A percentile compares a stretch with the other conserved stretches of the same genome.
phyloP scores from a whole-genome alignment of 106 monocot genomes.

The Triglochin maritima region DNA sequence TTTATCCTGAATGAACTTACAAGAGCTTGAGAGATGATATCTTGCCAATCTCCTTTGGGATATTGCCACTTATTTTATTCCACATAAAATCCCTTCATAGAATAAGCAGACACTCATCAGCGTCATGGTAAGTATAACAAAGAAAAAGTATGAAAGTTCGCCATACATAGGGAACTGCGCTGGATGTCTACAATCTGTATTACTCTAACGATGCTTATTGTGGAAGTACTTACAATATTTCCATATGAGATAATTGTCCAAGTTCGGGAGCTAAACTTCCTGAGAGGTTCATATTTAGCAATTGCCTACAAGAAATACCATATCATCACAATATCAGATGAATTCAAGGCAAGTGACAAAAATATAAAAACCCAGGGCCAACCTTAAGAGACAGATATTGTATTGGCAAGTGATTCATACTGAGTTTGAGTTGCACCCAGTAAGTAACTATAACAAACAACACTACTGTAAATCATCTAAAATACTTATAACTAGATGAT shows the following conservation, averaged over 20 bases:
- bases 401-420: too few species aligned
- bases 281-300: conserved; percentile 70
- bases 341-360: too few species aligned
- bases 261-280: conserved; percentile 83
- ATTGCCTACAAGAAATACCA: conserved; percentile 33
- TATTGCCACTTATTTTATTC: conserved; percentile 74
- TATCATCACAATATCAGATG: too few species aligned
- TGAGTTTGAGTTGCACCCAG: too few species aligned
- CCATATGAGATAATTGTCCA: conserved; percentile 57
- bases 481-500: too few species aligned
- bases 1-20: conserved; percentile 44
- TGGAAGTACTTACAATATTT: conserved; percentile 63
- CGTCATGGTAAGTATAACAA: not conserved
- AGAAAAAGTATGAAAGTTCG: not conserved
- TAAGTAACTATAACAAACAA: too few species aligned
- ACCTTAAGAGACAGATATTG: too few species aligned
- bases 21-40: conserved; percentile 67
- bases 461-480: too few species aligned
- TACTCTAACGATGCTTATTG: not conserved
- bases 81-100: conserved; percentile 96
- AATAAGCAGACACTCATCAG: not conserved
- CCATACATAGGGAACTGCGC: not conserved
- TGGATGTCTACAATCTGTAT: not conserved
- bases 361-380: too few species aligned
- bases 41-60: conserved; percentile 94